Base-by-base conservation (phyloP, 352 stramenopile genomes). In the Phytophthora citrophthora region DNA sequence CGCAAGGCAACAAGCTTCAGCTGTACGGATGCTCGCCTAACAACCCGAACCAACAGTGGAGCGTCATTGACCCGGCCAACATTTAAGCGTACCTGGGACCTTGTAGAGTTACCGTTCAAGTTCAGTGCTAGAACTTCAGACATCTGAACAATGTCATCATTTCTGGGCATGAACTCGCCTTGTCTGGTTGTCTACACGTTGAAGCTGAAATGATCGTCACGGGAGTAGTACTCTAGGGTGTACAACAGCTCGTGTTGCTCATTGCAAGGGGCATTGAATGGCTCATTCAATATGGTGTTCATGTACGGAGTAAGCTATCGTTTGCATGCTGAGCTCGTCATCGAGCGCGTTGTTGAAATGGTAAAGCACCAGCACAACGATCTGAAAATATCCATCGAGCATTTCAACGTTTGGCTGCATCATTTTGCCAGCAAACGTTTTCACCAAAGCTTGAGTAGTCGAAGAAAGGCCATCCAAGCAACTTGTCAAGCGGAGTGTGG, bases 41-140 rank as follows among this genome's bases (percentile, higher is more conserved):
- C 70, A 87, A 89, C 64, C 43, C 56, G 26, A 89, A 88, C 69
- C 82, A 91, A 59, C 56, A 83, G 59, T 90, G 76, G 75, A 52
- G 36, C 11, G 40, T 74, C 10, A 64, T 63, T 15, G 52, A 61
- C 15, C 57, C 61, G 1, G 36, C 45, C 9, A 43, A 34, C 46
- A 57, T 59, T n/a, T 44, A 24, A 50, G 24, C 18, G 43, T 31
- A 49, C 13, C 9, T 1, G 27, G 27, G 27, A 29, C 27, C 41
- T 12, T 48, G 41, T 48, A 48, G 16, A 48, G 41, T 29, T 48
- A 48, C 41, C 20, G 18, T 46, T 46, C 16, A 46, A 46, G 40
- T 26, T 46, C 18, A 46, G 40, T 46, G 16, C 40, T 46, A 46
- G 40, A 46, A 26, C 40, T 27, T 46, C n/a, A 46, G 40, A 23